These are phyloP conservation scores for Plasmodium falciparum DNA, from an alignment of 169 alveolate genomes.

Conservation along the genomic window DNA sequence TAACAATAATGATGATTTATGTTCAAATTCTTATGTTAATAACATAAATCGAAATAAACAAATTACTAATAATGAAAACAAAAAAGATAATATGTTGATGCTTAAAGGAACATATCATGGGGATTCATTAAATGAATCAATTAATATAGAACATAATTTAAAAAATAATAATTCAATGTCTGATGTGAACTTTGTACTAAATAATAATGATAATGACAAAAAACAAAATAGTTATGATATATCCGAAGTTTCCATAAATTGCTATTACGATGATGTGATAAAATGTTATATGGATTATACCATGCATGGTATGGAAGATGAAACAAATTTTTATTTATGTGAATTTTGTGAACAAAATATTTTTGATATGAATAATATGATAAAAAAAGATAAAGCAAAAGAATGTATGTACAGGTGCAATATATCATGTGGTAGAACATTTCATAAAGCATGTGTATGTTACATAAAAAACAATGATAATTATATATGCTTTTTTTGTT, in stretches of 20 bases:
- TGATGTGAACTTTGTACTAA: neutral
- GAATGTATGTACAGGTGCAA: slow-evolving; percentile 33
- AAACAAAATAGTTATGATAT: slow-evolving; percentile 4
- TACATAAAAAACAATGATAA: slow-evolving; percentile 23
- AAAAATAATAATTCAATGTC: neutral
- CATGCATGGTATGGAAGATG: slow-evolving; percentile 9
- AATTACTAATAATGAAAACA: neutral
- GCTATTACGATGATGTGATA: slow-evolving; percentile 29
- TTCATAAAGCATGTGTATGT: slow-evolving; percentile 61
- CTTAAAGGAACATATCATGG: neutral
- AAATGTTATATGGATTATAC: slow-evolving; percentile 38
- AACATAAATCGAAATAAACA: neutral
- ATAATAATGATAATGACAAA: neutral
- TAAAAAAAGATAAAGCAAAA: slow-evolving; percentile 17
- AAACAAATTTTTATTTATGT: slow-evolving; percentile 21
- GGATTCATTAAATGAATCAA: neutral
- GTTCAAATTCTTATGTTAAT: neutral
- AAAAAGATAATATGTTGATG: neutral
- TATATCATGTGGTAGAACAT: slow-evolving; percentile 47
- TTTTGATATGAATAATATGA: slow-evolving; percentile 30
- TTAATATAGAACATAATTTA: neutral
- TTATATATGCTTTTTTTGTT: slow-evolving; percentile 56
- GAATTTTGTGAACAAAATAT: slow-evolving; percentile 53
- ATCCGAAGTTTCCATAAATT: neutral
- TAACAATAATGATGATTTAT: too few species aligned